Evolutionary conservation across 2,329 filamentous ascomycete species (phyloP), one percentile per base, ranked within the genome.

Genomic region (Aspergillus tanneri): DNA sequence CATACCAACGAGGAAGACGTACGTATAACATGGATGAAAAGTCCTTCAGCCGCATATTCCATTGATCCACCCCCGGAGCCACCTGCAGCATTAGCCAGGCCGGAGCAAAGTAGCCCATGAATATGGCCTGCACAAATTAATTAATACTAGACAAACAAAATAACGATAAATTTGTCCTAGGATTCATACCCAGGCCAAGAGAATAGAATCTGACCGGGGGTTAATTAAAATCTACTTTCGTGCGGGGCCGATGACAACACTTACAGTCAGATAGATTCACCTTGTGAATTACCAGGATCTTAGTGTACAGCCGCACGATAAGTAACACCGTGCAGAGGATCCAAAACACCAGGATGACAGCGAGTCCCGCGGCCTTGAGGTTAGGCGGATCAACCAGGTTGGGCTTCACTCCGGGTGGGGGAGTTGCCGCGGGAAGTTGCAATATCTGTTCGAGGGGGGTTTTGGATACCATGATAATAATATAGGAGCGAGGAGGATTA

Each of bases 181-280:
- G n/a, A 12, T 32, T 32, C 28, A 32, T 43, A 47, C 46, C 38
- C 46, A 49, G 8, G 46, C 40, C 3, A 49, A 5, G n/a, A 49
- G 6, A 24, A 44, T 49, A 5, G 27, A 9, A 34, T 43, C 41
- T 43, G 9, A n/a, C n/a, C 2, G 12, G 14, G 7, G 7, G 41
- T 27, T 43, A 19, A 34, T 12, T 7, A 7, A 6, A 7, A 14
- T 32, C 28, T 32, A 32, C 28, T 5, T 12, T 6, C 28, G 5
- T 19, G 16, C 39, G 9, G 12, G 14, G 19, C 9, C 10, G 5
- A 25, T n/a, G n/a, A n/a, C n/a, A n/a, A n/a, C n/a, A n/a, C 46
- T 40, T 24, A 49, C 47, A 49, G n/a, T 49, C 47, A n/a, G 47
- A 49, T 2, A 30, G 9, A 7, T 28, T 9, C 7, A 44, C 18